Evolutionary conservation across 306 rosid species (phyloP).

Genomic region (Malus sieversii): DNA sequence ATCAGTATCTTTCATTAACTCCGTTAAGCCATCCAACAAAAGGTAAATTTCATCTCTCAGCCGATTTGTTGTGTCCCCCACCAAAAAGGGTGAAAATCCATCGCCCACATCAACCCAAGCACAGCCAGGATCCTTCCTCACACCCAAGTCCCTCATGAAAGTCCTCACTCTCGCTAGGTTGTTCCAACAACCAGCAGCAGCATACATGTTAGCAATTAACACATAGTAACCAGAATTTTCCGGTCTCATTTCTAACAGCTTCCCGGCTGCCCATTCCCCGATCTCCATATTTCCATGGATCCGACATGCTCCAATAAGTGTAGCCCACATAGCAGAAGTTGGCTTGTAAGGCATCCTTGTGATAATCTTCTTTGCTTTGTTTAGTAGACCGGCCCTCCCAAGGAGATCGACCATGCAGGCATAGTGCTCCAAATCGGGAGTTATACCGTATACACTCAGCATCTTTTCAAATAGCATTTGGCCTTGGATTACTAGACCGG

Average conservation of each 20-base stretch:
- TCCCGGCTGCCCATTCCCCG: constrained; percentile 90
- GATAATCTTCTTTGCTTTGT: constrained; percentile 55
- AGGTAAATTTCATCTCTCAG: constrained; percentile 34
- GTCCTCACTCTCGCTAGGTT: constrained; percentile 65
- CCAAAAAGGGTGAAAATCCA: constrained; percentile 51
- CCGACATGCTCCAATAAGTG: constrained; percentile 72
- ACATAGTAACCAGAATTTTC: constrained; percentile 73
- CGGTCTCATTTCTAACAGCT: constrained; percentile 65
- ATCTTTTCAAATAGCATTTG: constrained; percentile 47
- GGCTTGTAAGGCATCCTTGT: constrained; percentile 67
- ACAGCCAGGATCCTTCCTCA: constrained; percentile 69
- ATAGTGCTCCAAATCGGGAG: constrained; percentile 63
- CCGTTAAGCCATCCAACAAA: constrained; percentile 58
- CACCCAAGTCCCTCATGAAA: constrained; percentile 71
- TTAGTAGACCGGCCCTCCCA: constrained; percentile 82
- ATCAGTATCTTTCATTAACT: constrained; percentile 54
- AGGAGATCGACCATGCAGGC: constrained; percentile 76
- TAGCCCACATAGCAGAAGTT: constrained; percentile 93
- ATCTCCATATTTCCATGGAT: constrained; percentile 52
- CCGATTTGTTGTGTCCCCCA: constrained; percentile 57
- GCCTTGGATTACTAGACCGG: constrained; percentile 62
- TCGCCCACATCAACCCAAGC: constrained; percentile 69
- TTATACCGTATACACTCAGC: constrained; percentile 41
- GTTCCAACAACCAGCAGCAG: constrained; percentile 73
- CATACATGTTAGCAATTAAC: constrained; percentile 87